A percentile compares a stretch with the other conserved stretches of the same genome.
phyloP scores from a whole-genome alignment of 176 grass and related monocot species.

The Raddia guianensis region DNA sequence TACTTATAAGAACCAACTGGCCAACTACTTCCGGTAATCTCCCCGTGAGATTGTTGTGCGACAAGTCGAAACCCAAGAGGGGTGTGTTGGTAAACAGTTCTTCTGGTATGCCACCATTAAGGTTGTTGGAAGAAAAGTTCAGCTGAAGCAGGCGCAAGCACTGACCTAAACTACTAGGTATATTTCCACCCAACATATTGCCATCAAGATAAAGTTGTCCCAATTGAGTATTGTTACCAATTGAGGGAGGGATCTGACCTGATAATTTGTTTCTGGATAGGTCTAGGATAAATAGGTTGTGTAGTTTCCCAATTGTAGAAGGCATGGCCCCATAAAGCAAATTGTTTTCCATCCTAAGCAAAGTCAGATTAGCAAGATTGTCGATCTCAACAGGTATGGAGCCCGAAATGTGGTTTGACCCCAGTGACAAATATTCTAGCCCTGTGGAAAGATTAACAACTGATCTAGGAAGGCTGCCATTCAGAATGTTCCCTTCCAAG shows the following conservation, averaged over 20 bases:
- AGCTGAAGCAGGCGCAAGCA: constrained; percentile 40
- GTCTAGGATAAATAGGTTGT: constrained; percentile 28
- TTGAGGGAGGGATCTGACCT: constrained; percentile 44
- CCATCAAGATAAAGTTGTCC: constrained; percentile 37
- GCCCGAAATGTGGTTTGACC: constrained; percentile 44
- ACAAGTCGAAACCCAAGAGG: constrained; percentile 18
- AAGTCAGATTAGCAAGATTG: constrained; percentile 45
- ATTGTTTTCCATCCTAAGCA: constrained; percentile 45
- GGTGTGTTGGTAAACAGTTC: not conserved
- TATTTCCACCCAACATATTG: constrained; percentile 49
- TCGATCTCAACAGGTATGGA: constrained; percentile 39
- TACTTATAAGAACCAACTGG: not conserved
- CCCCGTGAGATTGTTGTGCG: constrained; percentile 8
- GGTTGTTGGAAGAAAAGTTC: constrained; percentile 41
- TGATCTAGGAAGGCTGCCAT: constrained; percentile 32
- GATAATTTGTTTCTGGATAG: constrained; percentile 58
- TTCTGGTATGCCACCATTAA: constrained; percentile 24
- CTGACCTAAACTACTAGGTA: constrained; percentile 42
- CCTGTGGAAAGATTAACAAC: constrained; percentile 37
- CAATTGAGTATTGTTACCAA: constrained; percentile 46
- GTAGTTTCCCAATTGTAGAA: constrained; percentile 40
- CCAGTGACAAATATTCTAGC: constrained; percentile 33
- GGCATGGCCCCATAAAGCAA: constrained; percentile 55
- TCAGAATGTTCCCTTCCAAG: constrained; percentile 25
- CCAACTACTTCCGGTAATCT: not conserved